phyloP scores from a whole-genome alignment of 78 protist species.

The Dictyostelium citrinum region DNA sequence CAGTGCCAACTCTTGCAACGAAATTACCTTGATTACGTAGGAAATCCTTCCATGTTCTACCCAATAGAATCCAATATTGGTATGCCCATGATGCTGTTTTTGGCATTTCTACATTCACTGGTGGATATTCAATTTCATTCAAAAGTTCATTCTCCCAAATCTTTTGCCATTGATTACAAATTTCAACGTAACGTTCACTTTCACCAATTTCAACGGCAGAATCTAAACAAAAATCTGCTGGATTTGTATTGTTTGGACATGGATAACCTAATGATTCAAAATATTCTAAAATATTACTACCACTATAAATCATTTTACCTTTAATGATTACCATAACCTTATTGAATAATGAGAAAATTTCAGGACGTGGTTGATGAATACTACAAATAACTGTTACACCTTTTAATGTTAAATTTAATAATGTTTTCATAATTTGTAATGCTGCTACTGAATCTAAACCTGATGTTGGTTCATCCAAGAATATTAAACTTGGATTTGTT shows the following conservation, averaged over 20 bases:
- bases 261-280: conserved; percentile 28
- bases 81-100: not conserved
- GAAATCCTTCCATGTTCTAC: conserved; percentile 10
- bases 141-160: not conserved
- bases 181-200: not conserved
- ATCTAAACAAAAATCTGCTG: conserved; percentile 60
- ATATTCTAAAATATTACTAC: not conserved
- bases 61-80: conserved; percentile 5
- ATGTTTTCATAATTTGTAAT: conserved; percentile 35
- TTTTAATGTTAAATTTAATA: conserved; percentile 5
- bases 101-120: not conserved
- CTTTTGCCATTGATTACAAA: not conserved
- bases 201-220: conserved; percentile 21
- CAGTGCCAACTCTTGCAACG: not conserved
- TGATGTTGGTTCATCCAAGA: conserved; percentile 80
- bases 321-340: conserved; percentile 32
- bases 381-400: conserved; percentile 43
- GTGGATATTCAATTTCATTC: not conserved
- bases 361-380: conserved; percentile 90
- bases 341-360: conserved; percentile 27
- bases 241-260: conserved; percentile 38
- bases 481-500: conserved; percentile 65
- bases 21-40: conserved; percentile 37
- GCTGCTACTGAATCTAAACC: conserved; percentile 47
- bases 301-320: conserved; percentile 47